phyloP scores from a whole-genome alignment of 2,329 filamentous ascomycete species.

The Botrytis tulipae region DNA sequence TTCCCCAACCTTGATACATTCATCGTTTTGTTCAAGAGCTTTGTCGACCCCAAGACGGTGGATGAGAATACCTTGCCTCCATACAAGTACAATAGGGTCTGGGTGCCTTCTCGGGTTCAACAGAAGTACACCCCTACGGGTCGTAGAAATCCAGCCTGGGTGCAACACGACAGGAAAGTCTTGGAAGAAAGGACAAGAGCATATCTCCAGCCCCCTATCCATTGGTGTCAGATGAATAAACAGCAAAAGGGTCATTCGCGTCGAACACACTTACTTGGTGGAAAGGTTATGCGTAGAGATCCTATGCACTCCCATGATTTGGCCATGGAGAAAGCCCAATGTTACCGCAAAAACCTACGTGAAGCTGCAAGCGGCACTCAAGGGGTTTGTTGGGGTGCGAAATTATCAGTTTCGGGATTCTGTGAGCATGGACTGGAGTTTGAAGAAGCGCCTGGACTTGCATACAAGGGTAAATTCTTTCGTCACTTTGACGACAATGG shows the following conservation, averaged over 20 bases:
- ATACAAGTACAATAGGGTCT: too few relatives aligned
- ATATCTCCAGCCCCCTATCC: background rate
- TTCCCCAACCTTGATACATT: background rate
- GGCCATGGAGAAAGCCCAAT: background rate
- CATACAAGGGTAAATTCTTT: background rate
- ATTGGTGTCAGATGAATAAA: background rate
- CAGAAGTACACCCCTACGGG: background rate
- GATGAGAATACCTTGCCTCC: background rate
- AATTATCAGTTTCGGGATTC: background rate
- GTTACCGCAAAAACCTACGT: background rate
- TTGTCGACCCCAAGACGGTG: background rate
- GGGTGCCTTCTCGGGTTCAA: too few relatives aligned
- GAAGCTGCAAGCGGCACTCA: background rate
- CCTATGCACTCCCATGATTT: background rate
- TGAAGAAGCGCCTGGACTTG: background rate
- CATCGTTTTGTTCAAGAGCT: background rate
- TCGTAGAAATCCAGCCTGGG: too few relatives aligned
- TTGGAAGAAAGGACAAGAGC: background rate
- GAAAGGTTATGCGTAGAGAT: background rate
- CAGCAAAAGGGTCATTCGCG: background rate
- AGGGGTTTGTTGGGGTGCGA: too few relatives aligned
- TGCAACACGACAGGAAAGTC: too few relatives aligned
- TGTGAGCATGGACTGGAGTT: background rate
- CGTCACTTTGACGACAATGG: background rate
- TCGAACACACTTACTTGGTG: background rate